Conservation (phyloP, 306 rosid genomes). For the Vachellia collinsii region DNA sequence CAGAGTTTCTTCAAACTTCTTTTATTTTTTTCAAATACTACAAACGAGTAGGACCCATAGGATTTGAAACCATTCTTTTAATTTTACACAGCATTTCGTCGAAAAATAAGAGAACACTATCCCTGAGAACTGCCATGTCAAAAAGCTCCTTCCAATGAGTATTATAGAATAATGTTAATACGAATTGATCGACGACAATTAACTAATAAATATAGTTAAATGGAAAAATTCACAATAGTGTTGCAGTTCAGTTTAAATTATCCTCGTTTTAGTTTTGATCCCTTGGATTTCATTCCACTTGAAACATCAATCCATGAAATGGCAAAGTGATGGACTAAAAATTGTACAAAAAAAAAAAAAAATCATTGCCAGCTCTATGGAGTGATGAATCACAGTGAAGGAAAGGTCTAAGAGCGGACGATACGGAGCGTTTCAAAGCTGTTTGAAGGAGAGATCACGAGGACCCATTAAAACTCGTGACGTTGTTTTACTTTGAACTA, state of each 20-base stretch:
- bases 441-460: neutral
- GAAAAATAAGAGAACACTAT: neutral
- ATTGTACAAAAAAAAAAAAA: no score
- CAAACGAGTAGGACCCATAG: neutral
- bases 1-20: neutral
- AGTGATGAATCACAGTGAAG: neutral
- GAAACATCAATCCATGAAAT: no score
- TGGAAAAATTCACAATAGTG: no score
- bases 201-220: no score
- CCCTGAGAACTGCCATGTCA: neutral
- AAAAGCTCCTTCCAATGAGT: neutral
- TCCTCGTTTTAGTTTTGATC: no score
- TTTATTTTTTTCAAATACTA: neutral
- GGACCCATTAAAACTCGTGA: neutral
- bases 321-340: no score
- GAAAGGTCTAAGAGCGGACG: neutral
- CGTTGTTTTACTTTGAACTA: neutral
- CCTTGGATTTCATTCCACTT: no score
- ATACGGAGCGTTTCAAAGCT: constrained; percentile 24
- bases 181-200: no score
- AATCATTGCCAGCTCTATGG: no score
- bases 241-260: neutral
- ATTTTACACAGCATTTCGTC: neutral
- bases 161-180: neutral
- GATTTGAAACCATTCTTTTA: neutral